phyloP scores from a whole-genome alignment of 2,329 filamentous ascomycete species.

The Apiospora kogelbergensis region DNA sequence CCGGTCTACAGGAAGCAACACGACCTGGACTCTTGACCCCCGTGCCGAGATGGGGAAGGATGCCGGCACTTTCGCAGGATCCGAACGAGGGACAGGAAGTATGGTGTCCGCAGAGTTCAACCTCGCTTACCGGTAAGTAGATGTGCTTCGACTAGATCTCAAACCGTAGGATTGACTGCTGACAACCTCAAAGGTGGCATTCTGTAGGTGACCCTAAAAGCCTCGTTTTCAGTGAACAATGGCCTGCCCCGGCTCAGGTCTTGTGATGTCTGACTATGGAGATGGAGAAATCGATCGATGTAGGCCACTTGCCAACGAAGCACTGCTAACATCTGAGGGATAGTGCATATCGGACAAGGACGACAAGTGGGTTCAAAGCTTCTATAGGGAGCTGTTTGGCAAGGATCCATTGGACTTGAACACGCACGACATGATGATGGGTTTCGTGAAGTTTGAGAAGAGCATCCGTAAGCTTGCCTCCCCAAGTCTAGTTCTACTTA shows the following conservation, averaged over 20 bases:
- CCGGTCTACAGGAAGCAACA: conserved; percentile 50
- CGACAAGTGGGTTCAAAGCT: conserved; percentile 75
- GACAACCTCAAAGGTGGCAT: background rate
- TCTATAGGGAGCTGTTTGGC: conserved; percentile 64
- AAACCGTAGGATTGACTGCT: background rate
- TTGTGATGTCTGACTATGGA: background rate
- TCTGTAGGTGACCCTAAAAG: background rate
- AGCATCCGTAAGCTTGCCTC: conserved; percentile 38
- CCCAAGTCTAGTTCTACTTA: background rate
- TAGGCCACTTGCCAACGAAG: background rate
- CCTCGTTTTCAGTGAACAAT: too few relatives aligned
- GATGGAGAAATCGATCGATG: background rate
- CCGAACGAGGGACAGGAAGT: conserved; percentile 74
- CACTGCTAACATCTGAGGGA: background rate
- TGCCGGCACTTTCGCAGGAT: conserved; percentile 52
- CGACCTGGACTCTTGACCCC: conserved; percentile 80
- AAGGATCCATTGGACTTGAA: conserved; percentile 57
- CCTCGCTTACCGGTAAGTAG: conserved; percentile 68
- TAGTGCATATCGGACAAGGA: conserved; percentile 68
- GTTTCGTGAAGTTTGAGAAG: conserved; percentile 62
- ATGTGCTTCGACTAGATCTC: background rate
- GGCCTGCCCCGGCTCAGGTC: background rate
- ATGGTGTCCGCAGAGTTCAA: conserved; percentile 89
- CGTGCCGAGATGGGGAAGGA: conserved; percentile 64
- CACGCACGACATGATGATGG: conserved; percentile 60